A percentile compares a stretch with the other conserved stretches of the same genome.
Conservation (phyloP, 2,329 filamentous ascomycete genomes). For the Seiridium unicorne region DNA sequence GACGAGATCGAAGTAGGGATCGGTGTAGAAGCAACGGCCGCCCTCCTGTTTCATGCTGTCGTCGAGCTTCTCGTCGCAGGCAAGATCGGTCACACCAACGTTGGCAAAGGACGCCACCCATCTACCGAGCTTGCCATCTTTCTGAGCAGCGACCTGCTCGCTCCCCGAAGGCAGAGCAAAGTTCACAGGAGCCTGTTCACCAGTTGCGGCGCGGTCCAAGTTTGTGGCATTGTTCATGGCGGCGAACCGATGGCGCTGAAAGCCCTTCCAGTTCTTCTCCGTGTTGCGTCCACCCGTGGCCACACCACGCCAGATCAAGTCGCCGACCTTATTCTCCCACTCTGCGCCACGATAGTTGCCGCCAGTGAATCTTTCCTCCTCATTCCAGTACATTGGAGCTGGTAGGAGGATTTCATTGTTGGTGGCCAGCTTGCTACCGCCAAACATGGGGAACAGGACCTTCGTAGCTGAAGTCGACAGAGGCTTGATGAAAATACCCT, state of each 20-base stretch:
- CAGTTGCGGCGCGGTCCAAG: slow-evolving; percentile 47
- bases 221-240: slow-evolving; percentile 69
- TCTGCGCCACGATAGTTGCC: slow-evolving; percentile 48
- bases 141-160: slow-evolving; percentile 47
- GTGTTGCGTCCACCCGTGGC: slow-evolving; percentile 63
- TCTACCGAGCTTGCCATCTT: slow-evolving; percentile 40
- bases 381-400: slow-evolving; percentile 67
- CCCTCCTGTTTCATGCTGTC: slow-evolving; percentile 29
- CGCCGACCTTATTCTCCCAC: slow-evolving; percentile 56
- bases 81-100: slow-evolving; percentile 53
- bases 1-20: slow-evolving; percentile 39
- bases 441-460: slow-evolving; percentile 63
- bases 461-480: slow-evolving; percentile 55
- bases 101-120: slow-evolving; percentile 52
- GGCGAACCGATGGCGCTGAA: slow-evolving; percentile 74
- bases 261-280: slow-evolving; percentile 65
- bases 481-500: slow-evolving; percentile 64
- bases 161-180: slow-evolving; percentile 49
- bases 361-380: slow-evolving; percentile 61
- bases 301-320: slow-evolving; percentile 64
- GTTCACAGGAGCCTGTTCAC: slow-evolving; percentile 42
- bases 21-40: slow-evolving; percentile 46
- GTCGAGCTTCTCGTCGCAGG: slow-evolving; percentile 37
- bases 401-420: slow-evolving; percentile 72
- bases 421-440: slow-evolving; percentile 65